A percentile compares a stretch with the other conserved stretches of the same genome.
These are phyloP conservation scores for Dipodascus geniculatus DNA, from an alignment of 805 yeast species.

Conservation along the genomic window DNA sequence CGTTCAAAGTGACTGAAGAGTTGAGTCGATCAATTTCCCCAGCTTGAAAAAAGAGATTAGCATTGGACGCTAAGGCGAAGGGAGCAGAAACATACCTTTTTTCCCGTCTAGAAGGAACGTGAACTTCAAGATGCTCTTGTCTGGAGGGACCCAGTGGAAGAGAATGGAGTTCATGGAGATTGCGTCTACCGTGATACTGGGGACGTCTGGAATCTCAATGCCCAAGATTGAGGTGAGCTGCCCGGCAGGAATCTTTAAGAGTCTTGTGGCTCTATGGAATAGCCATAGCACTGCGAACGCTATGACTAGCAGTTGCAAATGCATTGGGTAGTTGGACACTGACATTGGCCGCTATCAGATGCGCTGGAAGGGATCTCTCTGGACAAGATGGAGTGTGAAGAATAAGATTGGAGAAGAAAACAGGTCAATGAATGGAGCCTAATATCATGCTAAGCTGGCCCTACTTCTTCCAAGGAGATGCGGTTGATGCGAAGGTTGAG, in stretches of 20 bases:
- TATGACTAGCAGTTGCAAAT: constrained; percentile 16
- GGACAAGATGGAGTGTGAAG: not conserved
- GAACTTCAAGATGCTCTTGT: constrained; percentile 18
- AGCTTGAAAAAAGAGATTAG: constrained; percentile 5
- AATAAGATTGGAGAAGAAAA: not conserved
- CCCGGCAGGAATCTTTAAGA: constrained; percentile 25
- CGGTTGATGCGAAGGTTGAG: no score
- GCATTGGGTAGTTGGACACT: constrained; percentile 5
- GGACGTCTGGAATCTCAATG: constrained; percentile 26
- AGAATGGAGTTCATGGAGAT: constrained; percentile 20
- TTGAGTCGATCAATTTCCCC: constrained; percentile 26
- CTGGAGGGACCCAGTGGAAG: constrained; percentile 26
- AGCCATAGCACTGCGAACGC: constrained; percentile 25
- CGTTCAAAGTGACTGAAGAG: constrained; percentile 22
- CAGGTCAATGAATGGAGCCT: no score
- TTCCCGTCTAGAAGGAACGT: constrained; percentile 25
- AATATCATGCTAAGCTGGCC: no score
- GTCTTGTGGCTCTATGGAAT: constrained; percentile 24
- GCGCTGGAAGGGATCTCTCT: not conserved
- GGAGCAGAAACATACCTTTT: constrained; percentile 12
- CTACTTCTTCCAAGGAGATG: no score
- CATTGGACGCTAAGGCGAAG: not conserved
- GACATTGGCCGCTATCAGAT: not conserved
- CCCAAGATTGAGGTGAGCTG: constrained; percentile 24
- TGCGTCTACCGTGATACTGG: constrained; percentile 22